Evolutionary conservation across 2,329 filamentous ascomycete genomes (phyloP), one percentile per base, ranked within the genome.

Genomic region (Verticillium longisporum): DNA sequence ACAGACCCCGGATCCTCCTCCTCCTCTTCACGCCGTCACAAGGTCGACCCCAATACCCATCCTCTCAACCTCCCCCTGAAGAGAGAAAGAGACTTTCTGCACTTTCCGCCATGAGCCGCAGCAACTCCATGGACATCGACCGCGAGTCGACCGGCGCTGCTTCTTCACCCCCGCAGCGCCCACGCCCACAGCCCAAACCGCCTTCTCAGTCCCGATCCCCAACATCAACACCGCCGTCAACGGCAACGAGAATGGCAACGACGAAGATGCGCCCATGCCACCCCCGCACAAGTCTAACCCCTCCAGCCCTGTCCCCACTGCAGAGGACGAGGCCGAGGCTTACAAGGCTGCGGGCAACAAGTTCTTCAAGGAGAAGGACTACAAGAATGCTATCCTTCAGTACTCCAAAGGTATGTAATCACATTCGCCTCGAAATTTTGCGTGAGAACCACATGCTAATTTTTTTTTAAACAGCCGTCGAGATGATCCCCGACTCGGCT

Each of bases 331-430:
- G 72, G 92, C 94, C 32, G 95, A 99, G 77, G 83, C 87, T 13
- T 97, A 89, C 84, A 99, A 99, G 81, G 86, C 90, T 68, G 86
- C 91, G 2, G 95, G 95, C 62, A 99, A 99, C 79, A 95, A 95
- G 71, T 94, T 91, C 72, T 99, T 97, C 84, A 98, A 97, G 80
- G 91, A 93, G 65, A 91, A 89, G 73, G 91, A 97, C 71, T 99
- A 94, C 74, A 78, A 82, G 63, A 89, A 90, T 72, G 94, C 95
- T 31, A 93, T 98, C 73, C 85, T 90, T 67, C 92, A 97, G 75
- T 99, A 98, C 75, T 91, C 90, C 68, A 97, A 96, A 85, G 94
- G 94, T 97, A 81, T 72, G 73, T 9, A 7, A 14, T 21, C 6
- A 3, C 26, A 26, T 26, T 26, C 26, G 26, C 26, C 26, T 26